Conservation (phyloP, 2,329 filamentous ascomycete species). For the Mycosphaerella arachidis region DNA sequence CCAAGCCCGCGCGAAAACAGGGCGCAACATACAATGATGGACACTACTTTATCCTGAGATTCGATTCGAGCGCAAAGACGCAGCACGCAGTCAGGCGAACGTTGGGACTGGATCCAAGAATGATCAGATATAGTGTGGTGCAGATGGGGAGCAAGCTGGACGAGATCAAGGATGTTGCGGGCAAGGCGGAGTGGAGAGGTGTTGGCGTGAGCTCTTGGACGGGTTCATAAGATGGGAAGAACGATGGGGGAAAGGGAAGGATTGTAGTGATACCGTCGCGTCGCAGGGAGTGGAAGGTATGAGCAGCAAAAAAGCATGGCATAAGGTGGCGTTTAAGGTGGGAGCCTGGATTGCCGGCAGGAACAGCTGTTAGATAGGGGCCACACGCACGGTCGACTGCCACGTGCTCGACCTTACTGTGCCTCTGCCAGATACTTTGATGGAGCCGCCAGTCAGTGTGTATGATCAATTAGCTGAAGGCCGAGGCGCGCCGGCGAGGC, state of each 20-base stretch:
- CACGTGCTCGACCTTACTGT: too few relatives aligned
- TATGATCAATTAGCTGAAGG: too few relatives aligned
- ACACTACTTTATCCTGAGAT: constrained; percentile 98
- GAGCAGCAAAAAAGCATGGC: neutral
- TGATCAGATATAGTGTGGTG: constrained; percentile 82
- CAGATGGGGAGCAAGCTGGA: constrained; percentile 70
- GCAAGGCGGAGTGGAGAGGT: constrained; percentile 47
- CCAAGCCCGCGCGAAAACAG: constrained; percentile 71
- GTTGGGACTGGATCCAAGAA: constrained; percentile 78
- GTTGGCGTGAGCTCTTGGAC: neutral
- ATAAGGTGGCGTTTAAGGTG: neutral
- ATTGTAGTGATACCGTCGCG: neutral
- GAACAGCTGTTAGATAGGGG: neutral
- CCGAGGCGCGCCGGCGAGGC: too few relatives aligned
- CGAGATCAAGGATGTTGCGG: constrained; percentile 50
- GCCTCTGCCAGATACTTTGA: too few relatives aligned
- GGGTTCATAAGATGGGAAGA: neutral
- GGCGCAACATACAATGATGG: constrained; percentile 79
- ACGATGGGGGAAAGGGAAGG: neutral
- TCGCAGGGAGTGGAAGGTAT: neutral
- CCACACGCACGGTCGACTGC: neutral
- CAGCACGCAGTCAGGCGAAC: constrained; percentile 73
- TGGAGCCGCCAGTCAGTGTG: too few relatives aligned
- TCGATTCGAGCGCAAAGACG: constrained; percentile 70
- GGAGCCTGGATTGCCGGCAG: neutral